Evolutionary conservation across 2,329 filamentous ascomycete species (phyloP).

Genomic region (Clonostachys rhizophaga): DNA sequence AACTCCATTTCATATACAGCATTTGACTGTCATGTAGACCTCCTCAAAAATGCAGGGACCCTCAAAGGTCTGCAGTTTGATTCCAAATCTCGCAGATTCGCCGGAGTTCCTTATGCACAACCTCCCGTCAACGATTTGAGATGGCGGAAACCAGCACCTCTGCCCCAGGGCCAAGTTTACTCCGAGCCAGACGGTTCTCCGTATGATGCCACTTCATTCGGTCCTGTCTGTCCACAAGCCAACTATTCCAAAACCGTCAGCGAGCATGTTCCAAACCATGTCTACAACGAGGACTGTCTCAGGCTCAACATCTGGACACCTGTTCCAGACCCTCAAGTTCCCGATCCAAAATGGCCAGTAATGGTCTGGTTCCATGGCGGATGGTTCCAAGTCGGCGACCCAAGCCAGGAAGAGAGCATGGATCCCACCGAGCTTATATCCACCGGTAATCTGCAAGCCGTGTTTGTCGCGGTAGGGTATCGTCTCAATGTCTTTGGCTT

Average conservation of each 20-base stretch:
- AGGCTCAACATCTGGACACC: conserved; percentile 41
- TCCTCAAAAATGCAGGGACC: conserved; percentile 14
- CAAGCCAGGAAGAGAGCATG: conserved; percentile 31
- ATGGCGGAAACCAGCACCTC: conserved; percentile 28
- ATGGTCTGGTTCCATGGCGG: conserved; percentile 35
- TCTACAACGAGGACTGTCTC: conserved; percentile 36
- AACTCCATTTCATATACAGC: conserved; percentile 17
- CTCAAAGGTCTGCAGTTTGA: conserved; percentile 25
- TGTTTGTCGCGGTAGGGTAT: conserved; percentile 42
- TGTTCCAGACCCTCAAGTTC: conserved; percentile 6
- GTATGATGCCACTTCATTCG: conserved; percentile 27
- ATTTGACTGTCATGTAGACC: conserved; percentile 11
- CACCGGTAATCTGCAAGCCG: conserved; percentile 23
- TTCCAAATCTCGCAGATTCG: conserved; percentile 23
- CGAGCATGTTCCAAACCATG: conserved; percentile 11
- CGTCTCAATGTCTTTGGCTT: conserved; percentile 40
- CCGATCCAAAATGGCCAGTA: conserved; percentile 17
- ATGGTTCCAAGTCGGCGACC: conserved; percentile 40
- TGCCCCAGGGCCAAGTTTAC: conserved; percentile 19
- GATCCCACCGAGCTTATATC: conserved; percentile 36
- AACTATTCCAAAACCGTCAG: conserved; percentile 18
- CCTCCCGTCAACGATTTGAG: conserved; percentile 26
- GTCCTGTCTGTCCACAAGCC: conserved; percentile 29
- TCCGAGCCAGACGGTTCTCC: conserved; percentile 12
- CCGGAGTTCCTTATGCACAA: conserved; percentile 30